Base-by-base conservation (phyloP, 2,329 filamentous ascomycete genomes). In the Basipetospora sp. region DNA sequence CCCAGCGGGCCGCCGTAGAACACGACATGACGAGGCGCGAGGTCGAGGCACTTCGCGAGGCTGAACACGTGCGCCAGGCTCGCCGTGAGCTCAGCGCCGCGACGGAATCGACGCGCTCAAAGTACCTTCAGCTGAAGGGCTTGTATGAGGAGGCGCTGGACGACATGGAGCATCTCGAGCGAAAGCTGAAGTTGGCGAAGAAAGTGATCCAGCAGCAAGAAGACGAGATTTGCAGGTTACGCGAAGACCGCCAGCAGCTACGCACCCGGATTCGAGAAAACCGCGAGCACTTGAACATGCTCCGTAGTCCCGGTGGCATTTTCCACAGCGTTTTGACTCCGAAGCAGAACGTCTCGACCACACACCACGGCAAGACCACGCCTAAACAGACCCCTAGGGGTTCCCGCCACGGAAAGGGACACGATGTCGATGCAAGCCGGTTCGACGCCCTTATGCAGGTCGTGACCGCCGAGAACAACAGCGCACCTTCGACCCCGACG, bases 11-110 rank as follows among this genome's bases (percentile, higher is more conserved):
- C 47, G 80, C 78, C 26, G 87, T 94, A 4, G 88, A 94, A 57
- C 81, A 93, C 49, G 82, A 90, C 45, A 87, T 94, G 73, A 80
- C 80, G n/a, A 74, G 84, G 44, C 72, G 81, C 16, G 86, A 94
- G 57, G 80, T 93, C 15, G 82, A 94, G 43, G 82, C 87, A 10
- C 63, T 94, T 19, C 80, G 86, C 42, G 68, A 71, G 43, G 76
- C 77, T 11, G 81, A 90, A 51, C 72, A 80, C 52, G 71, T 74
- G 36, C 71, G 71, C 36, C 74, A 78, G 42, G 69, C 69, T 4
- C 64, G 66, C 32, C 64, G 63, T 16, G 69, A 75, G 42, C 58
- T 70, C 40, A 67, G 60, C 45, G 58, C 59, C 5, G 64, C 61
- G 15, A 62, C 67, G 3, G 69, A 75, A 36, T 65, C 67, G 16